phyloP scores from a whole-genome alignment of 1,284 basidiomycete species.

The Malassezia psittaci region DNA sequence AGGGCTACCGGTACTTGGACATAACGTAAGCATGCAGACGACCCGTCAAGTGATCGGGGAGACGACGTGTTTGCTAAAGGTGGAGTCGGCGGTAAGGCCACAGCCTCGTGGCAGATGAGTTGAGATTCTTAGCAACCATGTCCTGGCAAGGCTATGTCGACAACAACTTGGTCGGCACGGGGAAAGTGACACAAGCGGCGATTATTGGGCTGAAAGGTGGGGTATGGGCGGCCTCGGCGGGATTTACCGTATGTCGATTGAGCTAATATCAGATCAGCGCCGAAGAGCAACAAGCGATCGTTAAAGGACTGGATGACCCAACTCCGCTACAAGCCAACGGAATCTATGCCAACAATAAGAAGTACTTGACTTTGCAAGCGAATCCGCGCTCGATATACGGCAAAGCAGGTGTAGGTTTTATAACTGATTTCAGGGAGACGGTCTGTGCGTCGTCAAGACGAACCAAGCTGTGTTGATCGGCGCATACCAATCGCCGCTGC shows the following conservation, averaged over 20 bases:
- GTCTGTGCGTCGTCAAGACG: slow-evolving; percentile 73
- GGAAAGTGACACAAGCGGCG: slow-evolving; percentile 66
- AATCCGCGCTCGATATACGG: slow-evolving; percentile 61
- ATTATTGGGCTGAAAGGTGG: slow-evolving; percentile 77
- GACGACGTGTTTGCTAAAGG: background rate
- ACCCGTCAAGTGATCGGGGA: background rate
- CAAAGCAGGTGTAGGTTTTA: slow-evolving; percentile 65
- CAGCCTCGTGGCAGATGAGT: background rate
- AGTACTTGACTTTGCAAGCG: slow-evolving; percentile 69
- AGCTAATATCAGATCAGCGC: slow-evolving; percentile 56
- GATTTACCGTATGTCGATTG: slow-evolving; percentile 58
- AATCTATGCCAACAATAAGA: slow-evolving; percentile 61
- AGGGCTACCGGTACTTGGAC: background rate
- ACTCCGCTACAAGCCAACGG: slow-evolving; percentile 54
- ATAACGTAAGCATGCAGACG: slow-evolving; percentile 3
- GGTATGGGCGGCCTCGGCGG: slow-evolving; percentile 68
- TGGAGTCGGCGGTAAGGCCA: background rate
- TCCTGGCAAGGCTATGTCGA: slow-evolving; percentile 69
- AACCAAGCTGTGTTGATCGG: slow-evolving; percentile 75
- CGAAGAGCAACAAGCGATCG: slow-evolving; percentile 64
- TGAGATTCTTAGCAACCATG: slow-evolving; percentile 17
- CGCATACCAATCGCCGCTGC: slow-evolving; percentile 61
- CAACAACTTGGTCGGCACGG: slow-evolving; percentile 66
- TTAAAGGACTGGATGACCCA: slow-evolving; percentile 55
- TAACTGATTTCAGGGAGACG: slow-evolving; percentile 58